Evolutionary conservation across 352 stramenopile genomes (phyloP).

Genomic region (Phytopythium oedochilum): DNA sequence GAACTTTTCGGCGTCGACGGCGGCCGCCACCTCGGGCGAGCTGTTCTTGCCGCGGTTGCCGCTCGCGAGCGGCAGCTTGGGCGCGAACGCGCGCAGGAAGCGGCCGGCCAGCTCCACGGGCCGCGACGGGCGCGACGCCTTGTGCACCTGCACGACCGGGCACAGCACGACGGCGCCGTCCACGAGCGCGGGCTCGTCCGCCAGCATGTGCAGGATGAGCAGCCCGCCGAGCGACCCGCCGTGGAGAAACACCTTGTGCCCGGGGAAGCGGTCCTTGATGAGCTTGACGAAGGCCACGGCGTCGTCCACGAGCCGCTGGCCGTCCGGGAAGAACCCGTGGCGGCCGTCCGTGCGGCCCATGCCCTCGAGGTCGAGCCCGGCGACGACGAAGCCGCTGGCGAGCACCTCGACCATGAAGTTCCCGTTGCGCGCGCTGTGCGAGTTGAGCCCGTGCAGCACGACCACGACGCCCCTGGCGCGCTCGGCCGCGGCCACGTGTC

Average conservation of each 20-base stretch:
- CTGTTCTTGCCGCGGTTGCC: constrained; percentile 61
- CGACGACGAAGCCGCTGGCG: constrained; percentile 55
- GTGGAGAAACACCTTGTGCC: constrained; percentile 66
- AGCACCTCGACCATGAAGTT: constrained; percentile 70
- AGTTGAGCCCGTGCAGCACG: constrained; percentile 73
- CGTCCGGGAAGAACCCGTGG: constrained; percentile 70
- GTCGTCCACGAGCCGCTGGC: constrained; percentile 57
- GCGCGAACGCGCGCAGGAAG: constrained; percentile 44
- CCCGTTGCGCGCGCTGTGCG: constrained; percentile 74
- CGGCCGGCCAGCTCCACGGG: constrained; percentile 43
- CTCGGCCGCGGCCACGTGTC: constrained; percentile 19
- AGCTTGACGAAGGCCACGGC: constrained; percentile 57
- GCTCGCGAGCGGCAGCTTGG: constrained; percentile 58
- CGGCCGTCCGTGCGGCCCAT: constrained; percentile 72
- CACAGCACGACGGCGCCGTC: constrained; percentile 70
- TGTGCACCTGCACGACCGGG: constrained; percentile 65
- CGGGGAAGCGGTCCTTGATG: constrained; percentile 53
- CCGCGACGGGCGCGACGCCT: constrained; percentile 36
- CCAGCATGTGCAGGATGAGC: constrained; percentile 52
- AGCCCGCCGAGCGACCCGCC: constrained; percentile 72
- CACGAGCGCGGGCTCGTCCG: constrained; percentile 44
- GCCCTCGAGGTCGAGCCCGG: constrained; percentile 62
- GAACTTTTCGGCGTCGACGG: constrained; percentile 48
- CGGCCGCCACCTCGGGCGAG: constrained; percentile 46
- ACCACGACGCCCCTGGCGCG: constrained; percentile 50